These are phyloP conservation scores for Arctium lappa DNA, from an alignment of 129 eudicot genomes.

Conservation along the genomic window DNA sequence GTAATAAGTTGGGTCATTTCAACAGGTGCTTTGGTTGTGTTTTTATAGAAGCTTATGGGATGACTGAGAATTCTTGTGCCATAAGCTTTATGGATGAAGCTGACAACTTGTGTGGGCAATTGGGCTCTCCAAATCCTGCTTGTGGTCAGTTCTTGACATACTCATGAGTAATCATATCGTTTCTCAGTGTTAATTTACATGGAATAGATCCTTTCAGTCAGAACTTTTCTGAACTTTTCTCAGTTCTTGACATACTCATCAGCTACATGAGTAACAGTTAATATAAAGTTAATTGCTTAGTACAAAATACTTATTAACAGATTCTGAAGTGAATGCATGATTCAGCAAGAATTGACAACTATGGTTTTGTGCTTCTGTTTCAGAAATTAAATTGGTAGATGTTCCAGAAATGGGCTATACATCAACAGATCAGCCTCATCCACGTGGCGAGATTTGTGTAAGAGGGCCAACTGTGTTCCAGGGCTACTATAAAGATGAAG, in stretches of 20 bases:
- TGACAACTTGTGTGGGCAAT: constrained; percentile 50
- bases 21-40: constrained; percentile 58
- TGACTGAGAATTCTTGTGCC: constrained; percentile 56
- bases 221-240: too few relatives aligned
- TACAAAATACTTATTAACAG: background rate
- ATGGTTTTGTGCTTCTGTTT: background rate
- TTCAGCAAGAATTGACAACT: background rate
- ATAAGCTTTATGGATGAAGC: constrained; percentile 42
- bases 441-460: constrained; percentile 59
- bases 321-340: background rate
- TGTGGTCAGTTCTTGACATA: constrained; percentile 44
- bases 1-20: constrained; percentile 1
- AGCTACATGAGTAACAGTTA: too few relatives aligned
- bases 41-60: constrained; percentile 59
- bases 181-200: too few relatives aligned
- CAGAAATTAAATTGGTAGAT: constrained; percentile 51
- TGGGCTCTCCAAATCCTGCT: constrained; percentile 52
- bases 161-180: background rate
- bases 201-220: too few relatives aligned
- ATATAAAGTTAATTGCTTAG: too few relatives aligned
- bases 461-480: constrained; percentile 56
- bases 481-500: constrained; percentile 54
- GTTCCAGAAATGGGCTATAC: constrained; percentile 58
- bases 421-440: constrained; percentile 47
- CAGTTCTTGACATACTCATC: too few relatives aligned